A percentile compares a stretch with the other conserved stretches of the same genome.
phyloP scores from a whole-genome alignment of 495 filamentous ascomycete genomes.

The Bryoglossum gracile region DNA sequence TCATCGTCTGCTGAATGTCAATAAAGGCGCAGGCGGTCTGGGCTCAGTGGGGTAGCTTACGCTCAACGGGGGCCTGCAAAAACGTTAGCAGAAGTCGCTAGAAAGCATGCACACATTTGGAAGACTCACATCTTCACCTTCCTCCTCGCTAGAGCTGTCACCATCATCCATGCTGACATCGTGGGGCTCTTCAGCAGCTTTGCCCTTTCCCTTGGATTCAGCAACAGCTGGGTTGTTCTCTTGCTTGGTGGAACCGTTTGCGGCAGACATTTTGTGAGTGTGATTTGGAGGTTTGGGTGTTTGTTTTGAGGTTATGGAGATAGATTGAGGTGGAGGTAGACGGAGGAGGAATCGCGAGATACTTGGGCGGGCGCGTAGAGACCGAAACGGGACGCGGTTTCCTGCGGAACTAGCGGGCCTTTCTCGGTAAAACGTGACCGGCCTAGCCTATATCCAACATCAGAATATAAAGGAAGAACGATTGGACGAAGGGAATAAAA shows the following conservation, averaged over 20 bases:
- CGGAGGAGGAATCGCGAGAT: too few species aligned
- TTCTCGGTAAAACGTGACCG: too few species aligned
- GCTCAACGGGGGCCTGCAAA: constrained; percentile 13
- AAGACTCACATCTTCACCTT: constrained; percentile 44
- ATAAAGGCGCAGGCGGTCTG: constrained; percentile 2
- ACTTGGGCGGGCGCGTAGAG: too few species aligned
- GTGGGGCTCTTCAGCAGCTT: constrained; percentile 43
- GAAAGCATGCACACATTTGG: neutral
- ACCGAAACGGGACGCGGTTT: too few species aligned
- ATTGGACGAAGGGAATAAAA: too few species aligned
- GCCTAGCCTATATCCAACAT: too few species aligned
- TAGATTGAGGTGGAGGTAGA: too few species aligned
- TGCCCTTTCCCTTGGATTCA: constrained; percentile 30
- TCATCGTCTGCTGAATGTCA: constrained; percentile 52
- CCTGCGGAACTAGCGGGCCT: too few species aligned
- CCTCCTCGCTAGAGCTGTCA: constrained; percentile 56
- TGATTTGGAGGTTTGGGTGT: neutral
- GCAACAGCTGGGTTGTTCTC: neutral
- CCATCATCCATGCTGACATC: constrained; percentile 59
- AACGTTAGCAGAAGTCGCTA: constrained; percentile 4
- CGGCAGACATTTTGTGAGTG: constrained; percentile 18
- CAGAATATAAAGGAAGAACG: too few species aligned
- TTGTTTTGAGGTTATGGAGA: too few species aligned
- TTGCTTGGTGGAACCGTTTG: constrained; percentile 13
- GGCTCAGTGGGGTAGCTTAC: constrained; percentile 9